Evolutionary conservation across 2,329 filamentous ascomycete species (phyloP), one percentile per base, ranked within the genome.

Genomic region (Cladosporium sphaerospermum): DNA sequence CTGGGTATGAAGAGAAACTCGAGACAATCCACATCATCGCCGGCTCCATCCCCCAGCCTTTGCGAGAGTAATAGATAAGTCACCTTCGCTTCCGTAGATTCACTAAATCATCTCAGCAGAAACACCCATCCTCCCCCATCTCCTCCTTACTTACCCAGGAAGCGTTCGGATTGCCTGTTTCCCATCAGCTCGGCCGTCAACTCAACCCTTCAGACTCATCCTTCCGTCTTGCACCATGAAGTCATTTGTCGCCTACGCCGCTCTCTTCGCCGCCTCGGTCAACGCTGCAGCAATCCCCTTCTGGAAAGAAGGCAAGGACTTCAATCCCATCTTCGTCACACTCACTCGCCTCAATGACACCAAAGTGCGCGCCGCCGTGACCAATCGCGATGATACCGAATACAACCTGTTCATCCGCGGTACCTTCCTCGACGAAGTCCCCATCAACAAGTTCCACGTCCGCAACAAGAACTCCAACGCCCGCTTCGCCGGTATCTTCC

Each of bases 401-500:
- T 62, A 62, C 57, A 62, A 64, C 44, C 55, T 64, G 5, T 61
- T 62, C 54, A 59, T 62, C 41, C 57, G 56, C 48, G 61, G 61
- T 39, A 59, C 58, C 13, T 59, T 64, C 53, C 57, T 64, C 13
- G 61, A 64, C 42, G 52, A 50, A 31, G 57, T 57, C 4, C 43
- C 50, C 14, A 53, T 53, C 43, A 53, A 42, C 45, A 47, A 43
- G 37, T 43, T 52, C 23, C 34, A 45, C 43, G 37, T 52, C 10
- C 42, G 46, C 31, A 39, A 34, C 43, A 46, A 42, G n/a, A 13
- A 36, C 23, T 28, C 44, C 46, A 47, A 41, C 13, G 51, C 55
- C n/a, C 34, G 54, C 8, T 82, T 82, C 57, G 73, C 79, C 44
- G 80, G 80, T 45, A 72, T 82, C 56, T 74, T 77, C 41, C 70